Evolutionary conservation across 108 stramenopile species (phyloP), one percentile per base, ranked within the genome.

Genomic region (Skeletonema tropicum): DNA sequence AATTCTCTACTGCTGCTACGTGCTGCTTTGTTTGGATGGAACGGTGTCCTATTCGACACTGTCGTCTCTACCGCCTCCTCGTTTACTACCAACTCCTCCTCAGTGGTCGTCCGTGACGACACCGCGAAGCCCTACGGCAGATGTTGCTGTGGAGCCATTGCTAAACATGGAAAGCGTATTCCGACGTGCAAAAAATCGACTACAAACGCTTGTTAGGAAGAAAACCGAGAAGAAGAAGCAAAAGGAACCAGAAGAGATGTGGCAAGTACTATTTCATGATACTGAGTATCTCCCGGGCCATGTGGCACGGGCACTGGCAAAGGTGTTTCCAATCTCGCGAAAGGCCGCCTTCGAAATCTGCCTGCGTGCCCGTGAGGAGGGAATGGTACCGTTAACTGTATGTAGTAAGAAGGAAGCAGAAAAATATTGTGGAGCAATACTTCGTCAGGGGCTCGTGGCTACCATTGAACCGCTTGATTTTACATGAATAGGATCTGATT

Each of bases 381-480:
- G 48, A 1, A 17, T 48, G 48, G 48, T 48, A 17, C 48, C 48
- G 48, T 17, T 48, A 17, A 48, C 48, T 48, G 48, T 48, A 0
- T 48, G 48, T 48, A 48, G n/a, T 19, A 48, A 48, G 48, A 48
- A 48, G 17, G 5, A 48, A 11, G 48, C 48, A 6, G 48, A 48
- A 48, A 48, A 48, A 48, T 48, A 48, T 48, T 48, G 48, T 48
- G 48, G 48, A 48, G 48, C 48, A 17, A 48, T 48, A 48, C n/a
- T 48, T 2, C 48, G 48, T 48, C 48, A 48, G 48, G 48, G 48
- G 17, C 48, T 48, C 5, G n/a, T 17, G 48, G 48, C 48, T 48
- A 48, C 48, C 15, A 48, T 48, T 48, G 48, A 48, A 17, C 48
- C 48, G n/a, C 48, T 48, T 48, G 48, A 48, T 17, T 48, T 48